Conservation (phyloP, 495 filamentous ascomycete genomes). For the Xylona heveae region DNA sequence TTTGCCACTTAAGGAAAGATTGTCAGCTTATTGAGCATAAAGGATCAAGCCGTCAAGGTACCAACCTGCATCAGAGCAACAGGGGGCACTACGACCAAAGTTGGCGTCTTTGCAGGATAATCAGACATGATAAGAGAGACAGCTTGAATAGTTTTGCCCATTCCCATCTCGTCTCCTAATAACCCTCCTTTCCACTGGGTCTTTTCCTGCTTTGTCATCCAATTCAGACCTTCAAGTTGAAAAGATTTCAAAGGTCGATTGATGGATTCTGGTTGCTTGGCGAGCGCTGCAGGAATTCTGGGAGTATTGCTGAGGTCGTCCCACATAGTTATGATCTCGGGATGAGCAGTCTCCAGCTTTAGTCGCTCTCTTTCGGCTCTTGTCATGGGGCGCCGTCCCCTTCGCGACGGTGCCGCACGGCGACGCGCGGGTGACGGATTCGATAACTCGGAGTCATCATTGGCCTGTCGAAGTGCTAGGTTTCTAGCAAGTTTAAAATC, state of each 20-base stretch:
- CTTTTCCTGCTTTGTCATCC: constrained; percentile 81
- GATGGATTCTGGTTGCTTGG: constrained; percentile 58
- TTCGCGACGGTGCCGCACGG: too few relatives aligned
- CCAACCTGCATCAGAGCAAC: constrained; percentile 97
- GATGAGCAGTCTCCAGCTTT: constrained; percentile 57
- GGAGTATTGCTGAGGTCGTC: constrained; percentile 43
- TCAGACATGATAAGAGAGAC: constrained; percentile 96
- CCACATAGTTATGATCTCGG: constrained; percentile 69
- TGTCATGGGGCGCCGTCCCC: not conserved
- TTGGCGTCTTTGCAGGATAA: constrained; percentile 59
- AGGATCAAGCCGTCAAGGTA: too few relatives aligned
- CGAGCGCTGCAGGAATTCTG: constrained; percentile 37
- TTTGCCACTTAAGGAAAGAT: too few relatives aligned
- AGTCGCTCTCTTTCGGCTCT: constrained; percentile 26
- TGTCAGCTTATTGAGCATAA: too few relatives aligned
- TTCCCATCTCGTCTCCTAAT: constrained; percentile 90
- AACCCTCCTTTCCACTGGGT: constrained; percentile 71
- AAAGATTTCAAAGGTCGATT: constrained; percentile 70
- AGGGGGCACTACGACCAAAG: constrained; percentile 78
- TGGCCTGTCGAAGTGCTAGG: too few relatives aligned
- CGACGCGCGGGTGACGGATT: too few relatives aligned
- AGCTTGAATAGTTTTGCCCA: constrained; percentile 96
- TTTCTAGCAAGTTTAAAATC: too few relatives aligned
- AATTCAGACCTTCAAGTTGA: constrained; percentile 79
- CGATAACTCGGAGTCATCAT: too few relatives aligned